Percentiles rank a stretch among this genome's conserved stretches.
These are phyloP conservation scores for Pichia sp. DNA, from an alignment of 1,139 yeast species.

Conservation along the genomic window DNA sequence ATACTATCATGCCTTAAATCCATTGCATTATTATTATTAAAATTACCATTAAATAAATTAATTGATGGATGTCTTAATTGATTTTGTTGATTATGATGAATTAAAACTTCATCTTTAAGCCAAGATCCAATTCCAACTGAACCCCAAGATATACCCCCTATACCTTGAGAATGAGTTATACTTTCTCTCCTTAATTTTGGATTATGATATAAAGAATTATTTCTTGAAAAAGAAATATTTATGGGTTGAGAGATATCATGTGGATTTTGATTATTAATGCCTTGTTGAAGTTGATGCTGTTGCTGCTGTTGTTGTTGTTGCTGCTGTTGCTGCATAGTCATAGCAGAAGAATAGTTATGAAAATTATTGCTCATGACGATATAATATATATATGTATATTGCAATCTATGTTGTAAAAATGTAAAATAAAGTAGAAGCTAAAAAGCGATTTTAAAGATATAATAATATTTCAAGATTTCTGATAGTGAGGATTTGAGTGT, in stretches of 20 bases:
- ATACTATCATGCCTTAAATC: constrained; percentile 24
- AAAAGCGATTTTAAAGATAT: too few relatives aligned
- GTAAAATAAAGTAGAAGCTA: too few relatives aligned
- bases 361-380: constrained; percentile 9
- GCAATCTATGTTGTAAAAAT: too few relatives aligned
- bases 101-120: constrained; percentile 87
- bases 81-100: constrained; percentile 19
- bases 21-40: constrained; percentile 19
- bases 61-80: constrained; percentile 15
- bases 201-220: constrained; percentile 38
- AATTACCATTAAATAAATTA: constrained; percentile 18
- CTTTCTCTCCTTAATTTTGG: constrained; percentile 68
- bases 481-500: too few relatives aligned
- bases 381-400: too few relatives aligned
- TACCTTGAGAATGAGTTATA: constrained; percentile 93
- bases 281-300: too few relatives aligned
- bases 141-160: constrained; percentile 99
- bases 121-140: constrained; percentile 91
- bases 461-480: too few relatives aligned
- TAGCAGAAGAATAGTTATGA: constrained; percentile 8
- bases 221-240: constrained; percentile 28
- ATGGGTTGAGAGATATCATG: constrained; percentile 28
- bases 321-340: constrained; percentile 17
- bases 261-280: not conserved
- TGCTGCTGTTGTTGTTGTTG: too few relatives aligned